phyloP scores from a whole-genome alignment of 176 grass and related monocot genomes.

The Oryza officinalis region DNA sequence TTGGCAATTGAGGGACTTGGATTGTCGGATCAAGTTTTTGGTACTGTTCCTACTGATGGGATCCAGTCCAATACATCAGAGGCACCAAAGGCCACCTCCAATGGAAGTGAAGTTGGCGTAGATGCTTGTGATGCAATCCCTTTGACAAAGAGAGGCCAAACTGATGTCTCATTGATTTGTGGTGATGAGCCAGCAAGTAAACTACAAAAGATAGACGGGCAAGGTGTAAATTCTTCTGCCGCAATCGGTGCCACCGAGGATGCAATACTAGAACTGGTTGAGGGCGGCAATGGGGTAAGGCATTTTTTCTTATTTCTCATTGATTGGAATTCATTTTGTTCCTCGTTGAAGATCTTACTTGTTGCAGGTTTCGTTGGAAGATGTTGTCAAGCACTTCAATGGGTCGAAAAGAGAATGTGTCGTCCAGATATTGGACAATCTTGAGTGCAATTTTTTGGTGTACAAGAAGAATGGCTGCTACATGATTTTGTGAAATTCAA shows the following conservation, averaged over 20 bases:
- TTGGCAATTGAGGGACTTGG: constrained; percentile 63
- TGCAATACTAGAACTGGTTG: constrained; percentile 57
- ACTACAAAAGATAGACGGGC: constrained; percentile 43
- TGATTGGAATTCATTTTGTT: not conserved
- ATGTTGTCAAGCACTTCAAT: constrained; percentile 53
- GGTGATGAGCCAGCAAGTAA: constrained; percentile 49
- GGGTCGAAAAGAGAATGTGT: constrained; percentile 61
- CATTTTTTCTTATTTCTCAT: not conserved
- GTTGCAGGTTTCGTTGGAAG: constrained; percentile 70
- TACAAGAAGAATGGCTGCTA: constrained; percentile 76
- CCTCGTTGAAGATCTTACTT: constrained; percentile 5
- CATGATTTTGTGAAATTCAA: constrained; percentile 51
- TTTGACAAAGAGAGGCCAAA: constrained; percentile 32
- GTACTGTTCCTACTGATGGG: constrained; percentile 10
- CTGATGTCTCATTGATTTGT: not conserved
- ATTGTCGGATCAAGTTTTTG: constrained; percentile 53
- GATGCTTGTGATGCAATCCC: constrained; percentile 16
- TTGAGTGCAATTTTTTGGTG: constrained; percentile 61
- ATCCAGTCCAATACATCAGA: constrained; percentile 8
- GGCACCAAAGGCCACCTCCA: constrained; percentile 6
- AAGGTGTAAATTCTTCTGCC: constrained; percentile 6
- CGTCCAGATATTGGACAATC: constrained; percentile 46
- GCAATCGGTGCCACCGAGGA: constrained; percentile 39
- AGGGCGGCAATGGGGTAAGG: constrained; percentile 57
- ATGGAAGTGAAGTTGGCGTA: constrained; percentile 25